Conservation (phyloP, 306 rosid species). For the Quercus parvula region DNA sequence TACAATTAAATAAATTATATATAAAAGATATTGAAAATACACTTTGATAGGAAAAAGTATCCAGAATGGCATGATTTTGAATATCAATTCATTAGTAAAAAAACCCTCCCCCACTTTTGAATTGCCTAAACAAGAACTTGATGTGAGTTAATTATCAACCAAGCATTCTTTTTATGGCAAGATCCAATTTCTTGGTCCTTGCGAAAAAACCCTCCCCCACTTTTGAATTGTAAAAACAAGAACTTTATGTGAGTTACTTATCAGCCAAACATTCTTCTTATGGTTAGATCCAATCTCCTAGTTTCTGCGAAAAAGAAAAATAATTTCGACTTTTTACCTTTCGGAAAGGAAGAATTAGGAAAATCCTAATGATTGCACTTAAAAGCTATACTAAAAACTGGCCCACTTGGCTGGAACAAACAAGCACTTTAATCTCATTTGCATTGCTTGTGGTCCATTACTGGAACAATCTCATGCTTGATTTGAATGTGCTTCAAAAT, state of each 20-base stretch:
- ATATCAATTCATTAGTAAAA: background rate
- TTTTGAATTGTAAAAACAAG: background rate
- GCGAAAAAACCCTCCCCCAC: background rate
- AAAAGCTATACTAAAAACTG: too few species aligned
- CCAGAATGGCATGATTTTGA: background rate
- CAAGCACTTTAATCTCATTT: too few species aligned
- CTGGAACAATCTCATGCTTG: too few species aligned
- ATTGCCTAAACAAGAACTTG: background rate
- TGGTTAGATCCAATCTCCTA: accelerated
- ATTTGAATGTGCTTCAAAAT: too few species aligned
- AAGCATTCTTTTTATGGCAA: too few species aligned
- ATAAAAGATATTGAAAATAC: background rate
- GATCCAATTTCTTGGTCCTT: accelerated
- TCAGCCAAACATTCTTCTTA: too few species aligned
- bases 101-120: background rate
- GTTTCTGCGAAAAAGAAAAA: accelerated
- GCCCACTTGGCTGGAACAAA: too few species aligned
- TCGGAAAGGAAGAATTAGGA: too few species aligned
- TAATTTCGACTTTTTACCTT: too few species aligned
- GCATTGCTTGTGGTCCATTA: too few species aligned
- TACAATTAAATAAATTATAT: too few species aligned
- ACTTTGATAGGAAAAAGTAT: background rate
- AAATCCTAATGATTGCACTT: too few species aligned
- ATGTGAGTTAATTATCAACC: background rate
- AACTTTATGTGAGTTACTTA: background rate